Evolutionary conservation across 1,139 yeast genomes (phyloP), one percentile per base, ranked within the genome.

Genomic region (Yamadazyma epiphylla): DNA sequence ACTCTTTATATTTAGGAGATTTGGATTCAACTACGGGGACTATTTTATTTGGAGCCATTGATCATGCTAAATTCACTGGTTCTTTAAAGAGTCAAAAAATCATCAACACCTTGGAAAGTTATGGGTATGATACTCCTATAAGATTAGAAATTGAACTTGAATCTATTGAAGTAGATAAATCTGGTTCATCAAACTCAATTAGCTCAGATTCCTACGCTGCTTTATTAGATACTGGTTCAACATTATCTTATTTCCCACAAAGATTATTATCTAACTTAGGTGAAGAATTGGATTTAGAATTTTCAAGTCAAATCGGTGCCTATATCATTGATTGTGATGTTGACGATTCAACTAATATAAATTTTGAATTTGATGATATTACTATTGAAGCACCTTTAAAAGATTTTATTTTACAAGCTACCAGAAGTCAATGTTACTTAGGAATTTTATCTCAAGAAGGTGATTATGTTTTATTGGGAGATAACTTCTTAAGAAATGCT

Each of bases 401-500:
- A 15, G 51, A 52, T 38, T 51, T 71, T 39, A 39, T 43, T 22
- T 29, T 53, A 5, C 38, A 30, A 25, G 42, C 42, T 7, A 25
- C 39, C n/a, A 13, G 31, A 7, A 24, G 28, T n/a, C 31, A 32
- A 14, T 64, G 70, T 42, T 38, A 39, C 25, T 53, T 64, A 31
- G 68, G 67, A 5, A 41, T 61, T 20, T 33, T 59, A 24, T 42
- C 43, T 9, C 65, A 58, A 43, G 34, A 39, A 5, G 16, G 41
- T 2, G 35, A 34, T 23, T 58, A 49, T 37, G 40, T 60, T 23
- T 47, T 62, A 30, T 49, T 86, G 10, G 96, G 96, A 27, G 95
- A 85, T 53, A 72, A 80, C 19, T 78, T 86, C 57, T 59, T 88
- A 46, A 70, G 86, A 37, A 66, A 74, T 31, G 88, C 85, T 6